These are phyloP conservation scores for Hygrophoropsis aurantiaca DNA, from an alignment of 768 basidiomycete species.

Conservation along the genomic window DNA sequence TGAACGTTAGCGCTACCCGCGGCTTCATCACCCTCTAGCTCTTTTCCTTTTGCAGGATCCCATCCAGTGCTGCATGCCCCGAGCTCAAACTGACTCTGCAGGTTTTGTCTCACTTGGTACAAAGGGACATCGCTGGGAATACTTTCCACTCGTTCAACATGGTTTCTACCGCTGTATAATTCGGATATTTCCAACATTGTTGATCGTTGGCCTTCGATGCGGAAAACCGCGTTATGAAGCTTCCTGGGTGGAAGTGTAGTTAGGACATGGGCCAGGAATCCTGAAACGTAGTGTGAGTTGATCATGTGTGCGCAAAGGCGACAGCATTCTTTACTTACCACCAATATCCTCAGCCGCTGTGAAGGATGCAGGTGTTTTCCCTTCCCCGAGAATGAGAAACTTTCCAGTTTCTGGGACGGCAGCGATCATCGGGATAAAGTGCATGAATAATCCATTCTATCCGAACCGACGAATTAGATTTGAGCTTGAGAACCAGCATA, in stretches of 20 bases:
- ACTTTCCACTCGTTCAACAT: slow-evolving; percentile 13
- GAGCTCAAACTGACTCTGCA: slow-evolving; percentile 13
- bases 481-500: background rate
- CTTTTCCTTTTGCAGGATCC: slow-evolving; percentile 10
- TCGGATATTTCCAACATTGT: slow-evolving; percentile 13
- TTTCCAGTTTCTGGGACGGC: background rate
- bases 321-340: slow-evolving; percentile 14
- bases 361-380: slow-evolving; percentile 13
- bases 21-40: slow-evolving; percentile 14
- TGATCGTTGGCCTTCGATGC: slow-evolving; percentile 21
- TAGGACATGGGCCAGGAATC: slow-evolving; percentile 20
- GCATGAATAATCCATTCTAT: background rate
- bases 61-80: slow-evolving; percentile 23
- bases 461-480: background rate
- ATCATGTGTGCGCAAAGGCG: background rate
- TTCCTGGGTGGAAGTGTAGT: slow-evolving; percentile 15
- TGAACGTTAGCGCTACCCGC: slow-evolving; percentile 18
- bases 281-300: slow-evolving; percentile 2
- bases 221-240: slow-evolving; percentile 16
- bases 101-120: slow-evolving; percentile 5
- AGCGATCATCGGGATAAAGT: background rate
- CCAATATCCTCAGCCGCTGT: slow-evolving; percentile 23
- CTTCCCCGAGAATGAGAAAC: background rate
- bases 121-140: slow-evolving; percentile 16
- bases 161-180: slow-evolving; percentile 8